Conservation (phyloP, 176 grass and related monocot species). For the Oryza australiensis region DNA sequence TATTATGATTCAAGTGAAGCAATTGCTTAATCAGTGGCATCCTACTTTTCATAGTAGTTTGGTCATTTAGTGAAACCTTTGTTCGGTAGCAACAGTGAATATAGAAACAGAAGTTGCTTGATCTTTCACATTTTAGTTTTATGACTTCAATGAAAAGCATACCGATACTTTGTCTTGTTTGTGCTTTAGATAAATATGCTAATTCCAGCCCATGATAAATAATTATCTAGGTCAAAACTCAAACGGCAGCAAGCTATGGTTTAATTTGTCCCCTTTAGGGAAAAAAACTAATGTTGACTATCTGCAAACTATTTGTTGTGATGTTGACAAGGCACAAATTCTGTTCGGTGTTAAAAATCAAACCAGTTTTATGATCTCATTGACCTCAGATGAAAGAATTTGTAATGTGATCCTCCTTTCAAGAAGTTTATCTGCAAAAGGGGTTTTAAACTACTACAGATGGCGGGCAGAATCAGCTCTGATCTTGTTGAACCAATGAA, state of each 20-base stretch:
- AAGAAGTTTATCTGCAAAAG: conserved; percentile 4
- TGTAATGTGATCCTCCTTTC: conserved; percentile 1
- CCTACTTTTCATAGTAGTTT: not conserved
- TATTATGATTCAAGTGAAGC: conserved; percentile 27
- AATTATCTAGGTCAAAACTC: not conserved
- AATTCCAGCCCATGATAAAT: conserved; percentile 19
- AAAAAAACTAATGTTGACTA: conserved; percentile 30
- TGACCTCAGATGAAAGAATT: conserved; percentile 22
- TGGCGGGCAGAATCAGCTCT: conserved; percentile 23
- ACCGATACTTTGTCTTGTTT: not conserved
- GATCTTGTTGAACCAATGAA: conserved; percentile 12
- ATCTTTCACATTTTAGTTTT: not conserved
- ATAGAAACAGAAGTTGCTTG: conserved; percentile 29
- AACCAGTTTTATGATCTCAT: not conserved
- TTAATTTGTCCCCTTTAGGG: not conserved
- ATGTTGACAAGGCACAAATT: conserved; percentile 14
- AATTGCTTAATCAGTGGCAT: conserved; percentile 39
- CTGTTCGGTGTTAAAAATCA: not conserved
- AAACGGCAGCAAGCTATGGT: conserved; percentile 24
- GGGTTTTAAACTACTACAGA: conserved; percentile 1
- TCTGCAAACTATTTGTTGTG: not conserved
- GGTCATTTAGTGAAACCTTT: conserved; percentile 13
- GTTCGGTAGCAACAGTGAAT: not conserved
- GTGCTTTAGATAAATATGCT: conserved; percentile 10
- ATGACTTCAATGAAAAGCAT: conserved; percentile 6